phyloP scores from a whole-genome alignment of 768 basidiomycete species.

The Lepiota brunneoincarnata region DNA sequence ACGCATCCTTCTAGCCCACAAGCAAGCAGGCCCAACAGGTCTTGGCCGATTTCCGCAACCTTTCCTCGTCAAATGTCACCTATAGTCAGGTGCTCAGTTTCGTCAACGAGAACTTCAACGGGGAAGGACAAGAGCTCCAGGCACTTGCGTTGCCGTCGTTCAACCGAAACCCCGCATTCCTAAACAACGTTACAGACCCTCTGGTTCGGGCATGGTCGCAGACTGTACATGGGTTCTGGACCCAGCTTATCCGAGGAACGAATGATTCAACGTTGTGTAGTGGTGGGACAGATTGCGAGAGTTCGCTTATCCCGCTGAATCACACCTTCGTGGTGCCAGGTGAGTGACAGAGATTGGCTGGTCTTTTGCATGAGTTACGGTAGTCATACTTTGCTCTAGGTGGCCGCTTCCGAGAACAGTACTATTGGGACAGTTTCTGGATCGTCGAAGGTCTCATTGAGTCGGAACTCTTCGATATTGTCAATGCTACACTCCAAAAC shows the following conservation, averaged over 20 bases:
- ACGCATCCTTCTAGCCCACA: constrained; percentile 56
- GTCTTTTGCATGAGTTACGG: background rate
- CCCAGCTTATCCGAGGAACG: constrained; percentile 70
- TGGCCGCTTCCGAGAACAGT: constrained; percentile 81
- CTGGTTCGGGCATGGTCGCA: constrained; percentile 69
- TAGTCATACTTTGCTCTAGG: constrained; percentile 26
- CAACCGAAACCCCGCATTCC: constrained; percentile 58
- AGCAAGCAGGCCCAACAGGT: constrained; percentile 61
- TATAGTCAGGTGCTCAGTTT: constrained; percentile 67
- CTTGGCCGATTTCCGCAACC: constrained; percentile 62
- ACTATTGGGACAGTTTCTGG: constrained; percentile 78
- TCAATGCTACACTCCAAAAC: constrained; percentile 79
- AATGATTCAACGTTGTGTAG: constrained; percentile 69
- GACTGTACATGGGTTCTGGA: constrained; percentile 87
- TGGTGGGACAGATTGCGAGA: constrained; percentile 60
- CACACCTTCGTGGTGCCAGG: constrained; percentile 92
- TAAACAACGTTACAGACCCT: constrained; percentile 68
- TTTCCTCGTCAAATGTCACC: constrained; percentile 43
- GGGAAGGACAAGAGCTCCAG: constrained; percentile 84
- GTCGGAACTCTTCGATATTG: constrained; percentile 71
- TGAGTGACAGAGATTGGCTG: constrained; percentile 24
- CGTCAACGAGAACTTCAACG: constrained; percentile 71
- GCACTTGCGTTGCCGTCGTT: constrained; percentile 62
- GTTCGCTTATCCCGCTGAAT: constrained; percentile 85
- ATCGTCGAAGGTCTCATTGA: constrained; percentile 84